Evolutionary conservation across 192 early-diverging fungal genomes (phyloP), one percentile per base, ranked within the genome.

Genomic region (Coemansia sp.): DNA sequence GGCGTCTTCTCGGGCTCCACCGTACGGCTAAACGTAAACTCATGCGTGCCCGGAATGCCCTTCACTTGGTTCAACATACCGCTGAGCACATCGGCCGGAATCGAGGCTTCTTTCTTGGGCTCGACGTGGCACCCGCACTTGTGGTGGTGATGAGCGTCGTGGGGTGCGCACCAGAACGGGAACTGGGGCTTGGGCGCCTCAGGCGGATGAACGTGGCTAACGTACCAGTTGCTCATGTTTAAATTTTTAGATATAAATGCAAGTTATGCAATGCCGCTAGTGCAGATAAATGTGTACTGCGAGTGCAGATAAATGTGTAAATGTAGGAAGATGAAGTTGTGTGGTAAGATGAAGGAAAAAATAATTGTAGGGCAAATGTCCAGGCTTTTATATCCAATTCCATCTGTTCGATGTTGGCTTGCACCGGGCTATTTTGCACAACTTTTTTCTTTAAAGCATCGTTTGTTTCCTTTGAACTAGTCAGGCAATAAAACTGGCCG

Each of bases 1-100:
- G 28, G 36, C 3, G 57, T 62, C 50, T 51, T 49, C 21, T 36
- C 60, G 10, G 15, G 50, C 31, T 50, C 58, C 12, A 54, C 28
- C 11, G 57, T 59, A 9, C 65, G 65, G 10, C 50, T 56, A 28
- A 68, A 21, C 0, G 42, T 57, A 37, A 68, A 38, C 19, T 46
- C 47, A 42, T 68, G 66, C 1, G 66, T 68, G 10, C 66, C 66
- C 6, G 66, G 66, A 10, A 62, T 62, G 1, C 60, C 60, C 28
- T 60, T 60, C 44, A 60, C 59, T 46, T 34, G 22, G 7, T 60
- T 46, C 44, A 60, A 15, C 26, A 48, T 31, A 34, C 48, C 44
- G 8, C 15, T 31, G 12, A 60, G 44, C 59, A 49, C 15, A 14
- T 49, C 10, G 47, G 21, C 14, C 48, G 56, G 22, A 58, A 34